phyloP scores from a whole-genome alignment of 2,329 filamentous ascomycete genomes.

The Fusarium haematococcum region DNA sequence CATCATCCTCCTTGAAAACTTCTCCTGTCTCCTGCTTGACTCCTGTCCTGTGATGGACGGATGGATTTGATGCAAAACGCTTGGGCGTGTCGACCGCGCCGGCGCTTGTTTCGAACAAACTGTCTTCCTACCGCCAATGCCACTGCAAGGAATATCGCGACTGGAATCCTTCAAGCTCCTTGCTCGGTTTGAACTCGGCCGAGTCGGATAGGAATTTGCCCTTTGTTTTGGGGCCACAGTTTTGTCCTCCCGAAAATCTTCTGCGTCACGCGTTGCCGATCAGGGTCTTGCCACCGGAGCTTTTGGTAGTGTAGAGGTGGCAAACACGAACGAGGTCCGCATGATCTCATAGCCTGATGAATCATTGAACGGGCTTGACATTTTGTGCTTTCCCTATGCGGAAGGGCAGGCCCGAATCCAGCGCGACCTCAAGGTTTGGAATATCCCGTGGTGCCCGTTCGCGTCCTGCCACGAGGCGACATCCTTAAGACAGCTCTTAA shows the following conservation, averaged over 20 bases:
- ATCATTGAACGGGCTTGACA: background rate
- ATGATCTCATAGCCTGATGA: conserved; percentile 13
- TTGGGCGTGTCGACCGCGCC: conserved; percentile 14
- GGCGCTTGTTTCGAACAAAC: conserved; percentile 40
- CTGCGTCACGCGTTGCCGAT: conserved; percentile 20
- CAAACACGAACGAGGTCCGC: conserved; percentile 8
- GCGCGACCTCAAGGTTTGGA: background rate
- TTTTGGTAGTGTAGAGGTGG: background rate
- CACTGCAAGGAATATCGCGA: conserved; percentile 3
- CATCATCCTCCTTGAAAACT: conserved; percentile 21
- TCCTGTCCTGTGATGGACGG: conserved; percentile 5
- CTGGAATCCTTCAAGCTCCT: conserved; percentile 2
- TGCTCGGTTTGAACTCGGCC: conserved; percentile 18
- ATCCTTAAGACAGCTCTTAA: background rate
- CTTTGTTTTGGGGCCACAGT: conserved; percentile 1
- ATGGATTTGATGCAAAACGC: background rate
- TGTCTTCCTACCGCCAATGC: conserved; percentile 20
- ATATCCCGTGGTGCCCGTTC: background rate
- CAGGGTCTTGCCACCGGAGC: conserved; percentile 15
- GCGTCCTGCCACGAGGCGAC: background rate
- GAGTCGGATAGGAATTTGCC: conserved; percentile 15
- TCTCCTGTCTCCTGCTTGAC: conserved; percentile 16
- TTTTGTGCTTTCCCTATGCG: background rate
- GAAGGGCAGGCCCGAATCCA: background rate
- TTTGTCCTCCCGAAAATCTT: background rate